phyloP scores from a whole-genome alignment of 768 basidiomycete genomes.

The Macrolepiota albuminosa region DNA sequence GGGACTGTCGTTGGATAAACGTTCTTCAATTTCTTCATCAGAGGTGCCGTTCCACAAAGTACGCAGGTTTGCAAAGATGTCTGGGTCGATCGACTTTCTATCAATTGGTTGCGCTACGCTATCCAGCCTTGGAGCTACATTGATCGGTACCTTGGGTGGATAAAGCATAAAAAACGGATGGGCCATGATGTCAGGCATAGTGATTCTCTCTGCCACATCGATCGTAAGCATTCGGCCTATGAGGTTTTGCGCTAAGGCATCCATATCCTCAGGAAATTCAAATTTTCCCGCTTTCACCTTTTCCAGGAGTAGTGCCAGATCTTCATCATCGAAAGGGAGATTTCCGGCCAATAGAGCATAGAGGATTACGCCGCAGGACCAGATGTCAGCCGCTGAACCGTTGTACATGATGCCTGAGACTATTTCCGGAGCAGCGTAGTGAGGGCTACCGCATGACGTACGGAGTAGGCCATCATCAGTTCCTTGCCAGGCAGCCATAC shows the following conservation, averaged over 20 bases:
- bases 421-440: conserved; percentile 93
- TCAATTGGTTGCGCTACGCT: conserved; percentile 68
- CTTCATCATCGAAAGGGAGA: conserved; percentile 93
- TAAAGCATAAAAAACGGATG: conserved; percentile 77
- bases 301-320: conserved; percentile 68
- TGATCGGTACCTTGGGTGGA: conserved; percentile 37
- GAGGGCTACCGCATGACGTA: conserved; percentile 91
- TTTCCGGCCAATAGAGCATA: conserved; percentile 83
- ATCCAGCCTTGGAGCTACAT: conserved; percentile 54
- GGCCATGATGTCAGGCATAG: conserved; percentile 70
- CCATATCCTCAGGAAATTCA: conserved; percentile 69
- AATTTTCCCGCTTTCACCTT: conserved; percentile 75
- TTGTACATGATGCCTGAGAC: conserved; percentile 79
- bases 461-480: conserved; percentile 49
- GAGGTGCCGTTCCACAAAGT: conserved; percentile 87
- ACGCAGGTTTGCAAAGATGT: conserved; percentile 85
- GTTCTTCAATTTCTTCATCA: conserved; percentile 68
- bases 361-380: conserved; percentile 95
- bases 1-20: conserved; percentile 58
- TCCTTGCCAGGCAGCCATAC: conserved; percentile 94
- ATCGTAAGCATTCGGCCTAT: conserved; percentile 77
- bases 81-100: conserved; percentile 69
- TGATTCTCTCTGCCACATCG: conserved; percentile 72
- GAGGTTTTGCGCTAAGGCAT: conserved; percentile 68
- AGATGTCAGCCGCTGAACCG: conserved; percentile 87